Evolutionary conservation across 768 basidiomycete genomes (phyloP).

Genomic region (Ramaria rubella): DNA sequence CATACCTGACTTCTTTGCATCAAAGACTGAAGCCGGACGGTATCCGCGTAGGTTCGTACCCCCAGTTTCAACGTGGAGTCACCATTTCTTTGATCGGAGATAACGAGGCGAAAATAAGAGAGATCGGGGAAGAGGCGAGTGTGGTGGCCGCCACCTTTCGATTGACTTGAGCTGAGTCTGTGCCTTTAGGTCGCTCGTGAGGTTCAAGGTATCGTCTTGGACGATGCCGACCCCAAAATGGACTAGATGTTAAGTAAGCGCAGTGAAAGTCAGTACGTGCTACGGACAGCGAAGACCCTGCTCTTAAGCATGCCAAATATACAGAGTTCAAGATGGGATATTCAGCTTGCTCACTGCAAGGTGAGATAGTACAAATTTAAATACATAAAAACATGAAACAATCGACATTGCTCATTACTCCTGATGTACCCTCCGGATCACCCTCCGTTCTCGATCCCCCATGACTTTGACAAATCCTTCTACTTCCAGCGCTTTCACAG

Average conservation of each 20-base stretch:
- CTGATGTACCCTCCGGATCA: slow-evolving; percentile 52
- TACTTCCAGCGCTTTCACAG: slow-evolving; percentile 68
- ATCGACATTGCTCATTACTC: no score
- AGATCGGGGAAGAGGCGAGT: slow-evolving; percentile 30
- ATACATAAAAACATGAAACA: background rate
- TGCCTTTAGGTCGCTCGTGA: slow-evolving; percentile 2
- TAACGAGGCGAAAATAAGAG: slow-evolving; percentile 27
- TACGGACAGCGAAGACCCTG: no score
- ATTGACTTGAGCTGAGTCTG: background rate
- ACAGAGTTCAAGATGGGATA: no score
- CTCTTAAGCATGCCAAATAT: no score
- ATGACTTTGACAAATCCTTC: slow-evolving; percentile 83
- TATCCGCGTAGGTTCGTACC: slow-evolving; percentile 79
- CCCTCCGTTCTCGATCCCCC: slow-evolving; percentile 81
- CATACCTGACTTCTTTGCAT: slow-evolving; percentile 76
- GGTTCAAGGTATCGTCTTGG: slow-evolving; percentile 7
- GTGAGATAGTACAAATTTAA: background rate
- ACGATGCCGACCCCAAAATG: background rate
- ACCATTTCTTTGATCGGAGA: slow-evolving; percentile 60
- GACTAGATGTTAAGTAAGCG: background rate
- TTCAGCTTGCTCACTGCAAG: no score
- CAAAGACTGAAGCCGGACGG: slow-evolving; percentile 65
- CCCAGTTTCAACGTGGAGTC: slow-evolving; percentile 52
- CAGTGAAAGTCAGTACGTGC: background rate
- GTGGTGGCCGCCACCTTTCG: background rate